phyloP scores from a whole-genome alignment of 1,139 yeast genomes.

The Geotrichum restrictum region DNA sequence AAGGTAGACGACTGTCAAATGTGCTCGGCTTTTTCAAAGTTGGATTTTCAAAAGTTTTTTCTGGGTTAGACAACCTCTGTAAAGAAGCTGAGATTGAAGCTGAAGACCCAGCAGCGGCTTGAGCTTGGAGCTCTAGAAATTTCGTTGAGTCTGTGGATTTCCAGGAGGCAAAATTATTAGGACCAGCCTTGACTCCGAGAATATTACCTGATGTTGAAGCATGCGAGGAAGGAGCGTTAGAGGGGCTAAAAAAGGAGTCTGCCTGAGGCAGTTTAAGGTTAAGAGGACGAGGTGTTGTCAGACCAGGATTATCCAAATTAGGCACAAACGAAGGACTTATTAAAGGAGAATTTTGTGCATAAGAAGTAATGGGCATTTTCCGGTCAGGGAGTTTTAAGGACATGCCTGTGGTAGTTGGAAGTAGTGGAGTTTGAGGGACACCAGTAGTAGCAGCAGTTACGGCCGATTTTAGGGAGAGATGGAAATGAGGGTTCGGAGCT shows the following conservation, averaged over 20 bases:
- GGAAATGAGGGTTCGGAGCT: slow-evolving; percentile 9
- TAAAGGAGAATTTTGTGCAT: background rate
- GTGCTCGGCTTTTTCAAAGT: background rate
- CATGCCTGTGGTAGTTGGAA: background rate
- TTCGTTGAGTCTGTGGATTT: background rate
- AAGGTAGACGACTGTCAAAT: background rate
- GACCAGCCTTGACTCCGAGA: no score
- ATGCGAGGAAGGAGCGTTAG: background rate
- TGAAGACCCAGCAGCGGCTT: background rate
- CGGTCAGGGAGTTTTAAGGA: background rate
- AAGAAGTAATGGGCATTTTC: background rate
- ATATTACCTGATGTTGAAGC: background rate
- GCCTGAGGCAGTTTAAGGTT: background rate
- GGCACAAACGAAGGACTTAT: background rate
- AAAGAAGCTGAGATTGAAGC: slow-evolving; percentile 2
- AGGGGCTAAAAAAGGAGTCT: background rate
- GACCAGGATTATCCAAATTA: background rate
- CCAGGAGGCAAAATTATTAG: background rate
- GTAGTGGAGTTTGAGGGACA: slow-evolving; percentile 5
- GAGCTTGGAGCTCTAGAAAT: slow-evolving; percentile 2
- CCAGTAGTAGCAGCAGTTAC: slow-evolving; percentile 6
- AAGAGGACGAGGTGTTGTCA: background rate
- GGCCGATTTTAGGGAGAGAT: background rate
- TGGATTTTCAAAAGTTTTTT: background rate
- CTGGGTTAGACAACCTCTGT: background rate